phyloP scores from a whole-genome alignment of 768 basidiomycete genomes.

The Rhodotorula babjevae region DNA sequence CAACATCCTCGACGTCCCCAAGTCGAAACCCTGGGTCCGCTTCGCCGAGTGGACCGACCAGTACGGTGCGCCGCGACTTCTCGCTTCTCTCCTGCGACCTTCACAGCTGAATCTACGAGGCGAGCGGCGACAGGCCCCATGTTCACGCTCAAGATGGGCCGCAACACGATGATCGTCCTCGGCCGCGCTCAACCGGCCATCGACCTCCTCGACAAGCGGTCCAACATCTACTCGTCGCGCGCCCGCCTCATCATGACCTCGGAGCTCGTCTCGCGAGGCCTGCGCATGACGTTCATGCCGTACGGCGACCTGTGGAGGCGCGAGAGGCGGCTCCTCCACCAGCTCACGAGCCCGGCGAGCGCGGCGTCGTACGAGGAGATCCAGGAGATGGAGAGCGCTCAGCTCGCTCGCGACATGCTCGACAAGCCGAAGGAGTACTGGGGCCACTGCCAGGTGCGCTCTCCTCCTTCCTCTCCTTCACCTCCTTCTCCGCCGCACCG shows the following conservation, averaged over 20 bases:
- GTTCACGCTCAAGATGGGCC: slow-evolving; percentile 38
- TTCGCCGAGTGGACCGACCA: slow-evolving; percentile 39
- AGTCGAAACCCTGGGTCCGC: slow-evolving; percentile 38
- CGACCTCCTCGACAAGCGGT: slow-evolving; percentile 40
- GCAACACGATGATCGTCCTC: slow-evolving; percentile 37
- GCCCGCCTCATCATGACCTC: slow-evolving; percentile 39
- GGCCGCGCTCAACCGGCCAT: slow-evolving; percentile 35
- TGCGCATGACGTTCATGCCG: slow-evolving; percentile 42
- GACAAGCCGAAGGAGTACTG: slow-evolving; percentile 32
- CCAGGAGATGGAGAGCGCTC: slow-evolving; percentile 37
- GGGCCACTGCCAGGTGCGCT: slow-evolving; percentile 38
- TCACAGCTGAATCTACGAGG: neutral
- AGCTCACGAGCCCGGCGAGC: slow-evolving; percentile 35
- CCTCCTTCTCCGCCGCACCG: too few species aligned
- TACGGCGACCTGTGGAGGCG: slow-evolving; percentile 39
- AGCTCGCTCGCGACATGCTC: slow-evolving; percentile 37
- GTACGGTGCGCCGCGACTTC: slow-evolving; percentile 25
- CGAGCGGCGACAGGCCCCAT: slow-evolving; percentile 26
- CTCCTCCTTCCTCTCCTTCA: accelerated
- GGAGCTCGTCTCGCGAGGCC: slow-evolving; percentile 36
- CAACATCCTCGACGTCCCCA: slow-evolving; percentile 40
- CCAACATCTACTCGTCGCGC: slow-evolving; percentile 37
- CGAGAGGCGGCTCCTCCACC: slow-evolving; percentile 37
- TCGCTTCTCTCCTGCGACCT: neutral
- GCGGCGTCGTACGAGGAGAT: slow-evolving; percentile 40